Percentiles rank a stretch among this genome's conserved stretches.
Conservation (phyloP, 2,329 filamentous ascomycete species). For the Talaromyces marneffei region DNA sequence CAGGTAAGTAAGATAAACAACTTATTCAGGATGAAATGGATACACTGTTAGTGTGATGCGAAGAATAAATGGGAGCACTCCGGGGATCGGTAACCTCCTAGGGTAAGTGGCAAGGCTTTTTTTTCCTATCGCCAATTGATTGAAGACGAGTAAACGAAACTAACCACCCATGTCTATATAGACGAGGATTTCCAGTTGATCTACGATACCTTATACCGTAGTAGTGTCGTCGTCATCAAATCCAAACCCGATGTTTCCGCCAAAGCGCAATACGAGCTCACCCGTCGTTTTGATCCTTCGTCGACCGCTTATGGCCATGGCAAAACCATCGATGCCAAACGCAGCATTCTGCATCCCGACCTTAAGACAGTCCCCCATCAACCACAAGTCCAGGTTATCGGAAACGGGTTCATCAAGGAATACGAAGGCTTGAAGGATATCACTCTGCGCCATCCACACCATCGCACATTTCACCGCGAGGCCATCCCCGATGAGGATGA, state of each 20-base stretch:
- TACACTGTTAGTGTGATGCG: background rate
- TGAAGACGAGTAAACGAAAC: background rate
- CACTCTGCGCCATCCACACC: slow-evolving; percentile 67
- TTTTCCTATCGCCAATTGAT: background rate
- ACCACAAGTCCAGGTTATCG: slow-evolving; percentile 74
- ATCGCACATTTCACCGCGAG: slow-evolving; percentile 67
- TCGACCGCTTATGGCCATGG: slow-evolving; percentile 66
- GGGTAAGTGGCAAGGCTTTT: slow-evolving; percentile 16
- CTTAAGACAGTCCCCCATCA: slow-evolving; percentile 75
- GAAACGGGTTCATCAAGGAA: slow-evolving; percentile 62
- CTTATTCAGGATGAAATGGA: background rate
- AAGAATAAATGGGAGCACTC: slow-evolving; percentile 46
- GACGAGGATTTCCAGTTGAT: slow-evolving; percentile 62
- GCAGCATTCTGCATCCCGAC: slow-evolving; percentile 66
- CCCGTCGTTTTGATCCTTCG: slow-evolving; percentile 64
- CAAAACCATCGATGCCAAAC: slow-evolving; percentile 63
- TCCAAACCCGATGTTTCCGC: slow-evolving; percentile 59
- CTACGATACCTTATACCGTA: slow-evolving; percentile 58
- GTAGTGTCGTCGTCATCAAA: slow-evolving; percentile 68
- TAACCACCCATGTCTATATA: slow-evolving; percentile 18
- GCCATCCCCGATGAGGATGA: slow-evolving; percentile 58
- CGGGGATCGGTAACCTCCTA: slow-evolving; percentile 57
- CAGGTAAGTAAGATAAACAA: slow-evolving; percentile 44
- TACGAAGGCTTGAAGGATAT: slow-evolving; percentile 68
- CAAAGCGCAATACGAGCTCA: slow-evolving; percentile 67